phyloP scores from a whole-genome alignment of 495 filamentous ascomycete species.

The Penicillium soppii region DNA sequence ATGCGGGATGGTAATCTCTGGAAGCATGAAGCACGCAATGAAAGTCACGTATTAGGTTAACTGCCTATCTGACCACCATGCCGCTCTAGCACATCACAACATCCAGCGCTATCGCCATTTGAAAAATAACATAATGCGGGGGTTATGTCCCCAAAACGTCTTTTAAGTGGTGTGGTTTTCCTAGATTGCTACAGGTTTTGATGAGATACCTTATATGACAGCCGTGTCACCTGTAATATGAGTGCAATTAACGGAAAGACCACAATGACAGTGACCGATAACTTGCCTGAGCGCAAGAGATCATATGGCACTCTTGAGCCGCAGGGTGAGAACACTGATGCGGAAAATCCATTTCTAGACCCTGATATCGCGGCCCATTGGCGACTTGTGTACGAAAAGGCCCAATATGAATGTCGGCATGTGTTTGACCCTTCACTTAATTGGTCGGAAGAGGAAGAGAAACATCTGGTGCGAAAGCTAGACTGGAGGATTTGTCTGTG shows the following conservation, averaged over 20 bases:
- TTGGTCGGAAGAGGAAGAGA: constrained; percentile 57
- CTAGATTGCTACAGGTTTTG: not conserved
- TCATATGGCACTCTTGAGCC: constrained; percentile 6
- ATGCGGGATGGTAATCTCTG: no score
- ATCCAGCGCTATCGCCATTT: constrained; percentile 2
- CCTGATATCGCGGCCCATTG: constrained; percentile 47
- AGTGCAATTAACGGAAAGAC: not conserved
- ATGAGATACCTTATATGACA: not conserved
- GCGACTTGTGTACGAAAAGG: constrained; percentile 46
- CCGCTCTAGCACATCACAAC: constrained; percentile 5
- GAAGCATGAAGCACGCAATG: not conserved
- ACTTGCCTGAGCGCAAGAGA: not conserved
- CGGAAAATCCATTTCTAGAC: constrained; percentile 41
- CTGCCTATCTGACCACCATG: not conserved
- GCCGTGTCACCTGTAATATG: not conserved
- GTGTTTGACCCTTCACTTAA: constrained; percentile 52
- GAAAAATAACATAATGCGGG: not conserved
- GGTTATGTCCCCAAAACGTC: not conserved
- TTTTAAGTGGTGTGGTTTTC: not conserved
- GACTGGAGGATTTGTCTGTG: constrained; percentile 53
- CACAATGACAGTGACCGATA: not conserved
- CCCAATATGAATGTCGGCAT: constrained; percentile 54
- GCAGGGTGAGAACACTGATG: not conserved
- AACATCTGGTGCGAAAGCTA: constrained; percentile 47
- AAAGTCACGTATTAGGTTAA: not conserved